phyloP scores from a whole-genome alignment of 2,329 filamentous ascomycete species.

The Plectosphaerella plurivora region DNA sequence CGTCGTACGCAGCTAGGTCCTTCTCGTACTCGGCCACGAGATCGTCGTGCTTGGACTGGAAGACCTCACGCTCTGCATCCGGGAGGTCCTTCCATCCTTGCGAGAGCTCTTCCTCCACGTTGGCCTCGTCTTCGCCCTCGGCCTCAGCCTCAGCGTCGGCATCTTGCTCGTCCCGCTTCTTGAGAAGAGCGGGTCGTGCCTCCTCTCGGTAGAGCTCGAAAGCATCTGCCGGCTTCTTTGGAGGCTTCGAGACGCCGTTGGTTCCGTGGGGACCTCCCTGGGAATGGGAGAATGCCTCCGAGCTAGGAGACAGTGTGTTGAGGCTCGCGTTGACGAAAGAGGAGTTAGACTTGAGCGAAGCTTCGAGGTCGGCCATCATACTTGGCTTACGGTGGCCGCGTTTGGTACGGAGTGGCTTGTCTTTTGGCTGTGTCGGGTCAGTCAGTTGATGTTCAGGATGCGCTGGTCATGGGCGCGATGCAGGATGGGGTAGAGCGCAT shows the following conservation, averaged over 20 bases:
- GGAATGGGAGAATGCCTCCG: conserved; percentile 49
- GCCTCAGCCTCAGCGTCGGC: conserved; percentile 29
- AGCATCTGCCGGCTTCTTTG: conserved; percentile 40
- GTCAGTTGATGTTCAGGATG: conserved; percentile 1
- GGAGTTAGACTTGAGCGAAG: conserved; percentile 29
- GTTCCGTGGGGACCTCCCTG: conserved; percentile 26
- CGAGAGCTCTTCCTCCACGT: conserved; percentile 51
- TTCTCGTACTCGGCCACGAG: conserved; percentile 35
- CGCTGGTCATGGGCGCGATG: not conserved
- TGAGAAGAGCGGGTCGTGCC: conserved; percentile 32
- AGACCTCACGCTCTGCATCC: conserved; percentile 44
- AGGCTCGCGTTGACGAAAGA: conserved; percentile 40
- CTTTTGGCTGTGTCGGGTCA: conserved; percentile 55
- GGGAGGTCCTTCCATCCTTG: conserved; percentile 50
- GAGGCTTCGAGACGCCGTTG: conserved; percentile 36
- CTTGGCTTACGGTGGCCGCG: conserved; percentile 63
- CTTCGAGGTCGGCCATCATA: conserved; percentile 37
- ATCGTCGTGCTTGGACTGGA: conserved; percentile 35
- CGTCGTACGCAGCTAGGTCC: conserved; percentile 27
- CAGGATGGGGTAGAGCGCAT: conserved; percentile 26
- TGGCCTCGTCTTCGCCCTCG: conserved; percentile 30
- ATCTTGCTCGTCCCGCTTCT: not conserved
- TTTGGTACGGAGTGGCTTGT: conserved; percentile 73
- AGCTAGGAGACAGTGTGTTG: conserved; percentile 42
- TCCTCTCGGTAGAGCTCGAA: conserved; percentile 54